Conservation (phyloP, 2,329 filamentous ascomycete species). For the Talaromyces sp. region DNA sequence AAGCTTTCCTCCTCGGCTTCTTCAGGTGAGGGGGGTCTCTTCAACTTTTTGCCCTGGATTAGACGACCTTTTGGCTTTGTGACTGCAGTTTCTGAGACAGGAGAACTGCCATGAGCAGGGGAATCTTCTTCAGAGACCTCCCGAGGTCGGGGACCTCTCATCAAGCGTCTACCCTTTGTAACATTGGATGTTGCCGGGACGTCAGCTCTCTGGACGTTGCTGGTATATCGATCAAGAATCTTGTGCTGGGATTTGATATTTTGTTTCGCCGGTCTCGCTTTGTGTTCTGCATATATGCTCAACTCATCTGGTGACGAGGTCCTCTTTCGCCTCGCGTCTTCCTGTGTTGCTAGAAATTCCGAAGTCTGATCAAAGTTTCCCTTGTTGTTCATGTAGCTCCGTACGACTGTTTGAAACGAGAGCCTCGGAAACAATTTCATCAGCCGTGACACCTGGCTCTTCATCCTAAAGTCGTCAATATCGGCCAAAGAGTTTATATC, state of each 20-base stretch:
- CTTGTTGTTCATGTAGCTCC: constrained; percentile 46
- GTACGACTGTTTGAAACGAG: constrained; percentile 43
- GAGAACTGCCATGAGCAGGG: constrained; percentile 17
- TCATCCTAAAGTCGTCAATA: constrained; percentile 46
- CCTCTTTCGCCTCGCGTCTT: constrained; percentile 23
- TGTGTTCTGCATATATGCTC: neutral
- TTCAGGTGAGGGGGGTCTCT: constrained; percentile 29
- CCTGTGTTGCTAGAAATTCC: constrained; percentile 37
- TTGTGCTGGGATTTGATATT: constrained; percentile 23
- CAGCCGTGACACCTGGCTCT: constrained; percentile 50
- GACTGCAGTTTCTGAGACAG: constrained; percentile 17
- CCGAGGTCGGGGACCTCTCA: constrained; percentile 31
- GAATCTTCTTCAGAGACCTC: constrained; percentile 14
- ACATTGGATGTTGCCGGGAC: constrained; percentile 22
- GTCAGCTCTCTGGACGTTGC: constrained; percentile 7
- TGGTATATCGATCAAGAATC: constrained; percentile 52
- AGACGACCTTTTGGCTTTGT: constrained; percentile 36
- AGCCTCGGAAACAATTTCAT: constrained; percentile 42
- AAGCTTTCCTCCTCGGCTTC: constrained; percentile 33
- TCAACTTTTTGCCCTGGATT: constrained; percentile 43
- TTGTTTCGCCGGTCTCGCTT: constrained; percentile 3
- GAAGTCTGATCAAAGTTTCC: constrained; percentile 54
- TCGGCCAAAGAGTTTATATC: constrained; percentile 43
- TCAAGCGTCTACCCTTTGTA: constrained; percentile 24
- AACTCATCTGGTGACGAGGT: constrained; percentile 8